A percentile compares a stretch with the other conserved stretches of the same genome.
Conservation (phyloP, 108 stramenopile species). For the Conticribra weissflogii region DNA sequence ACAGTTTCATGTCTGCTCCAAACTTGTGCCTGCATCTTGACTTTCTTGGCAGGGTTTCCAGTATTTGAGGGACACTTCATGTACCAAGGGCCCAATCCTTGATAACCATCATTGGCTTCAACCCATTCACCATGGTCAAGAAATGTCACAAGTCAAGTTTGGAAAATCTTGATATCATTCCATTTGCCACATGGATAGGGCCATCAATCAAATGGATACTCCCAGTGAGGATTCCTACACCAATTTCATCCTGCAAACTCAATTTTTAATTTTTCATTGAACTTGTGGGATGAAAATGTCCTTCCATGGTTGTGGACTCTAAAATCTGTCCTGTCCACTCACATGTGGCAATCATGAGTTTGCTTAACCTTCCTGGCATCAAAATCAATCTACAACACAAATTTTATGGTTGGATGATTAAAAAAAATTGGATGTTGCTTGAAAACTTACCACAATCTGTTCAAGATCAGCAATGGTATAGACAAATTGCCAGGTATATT, state of each 20-base stretch:
- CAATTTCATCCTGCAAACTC: slow-evolving; percentile 36
- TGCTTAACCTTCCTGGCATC: slow-evolving; percentile 10
- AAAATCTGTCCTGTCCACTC: slow-evolving; percentile 14
- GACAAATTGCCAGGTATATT: too few species aligned
- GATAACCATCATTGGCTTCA: slow-evolving; percentile 31
- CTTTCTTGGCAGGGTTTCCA: neutral
- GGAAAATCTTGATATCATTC: slow-evolving; percentile 35
- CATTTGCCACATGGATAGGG: slow-evolving; percentile 22
- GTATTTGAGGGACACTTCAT: too few species aligned
- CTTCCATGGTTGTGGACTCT: neutral
- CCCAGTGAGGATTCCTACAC: slow-evolving; percentile 31
- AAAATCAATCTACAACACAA: too few species aligned
- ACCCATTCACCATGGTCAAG: slow-evolving; percentile 29
- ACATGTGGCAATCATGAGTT: too few species aligned
- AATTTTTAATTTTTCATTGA: slow-evolving; percentile 32
- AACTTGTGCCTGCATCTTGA: slow-evolving; percentile 12
- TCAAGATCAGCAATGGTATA: too few species aligned
- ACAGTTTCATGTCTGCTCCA: slow-evolving; percentile 46
- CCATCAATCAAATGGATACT: slow-evolving; percentile 44
- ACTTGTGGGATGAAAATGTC: too few species aligned
- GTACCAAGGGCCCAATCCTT: slow-evolving; percentile 13
- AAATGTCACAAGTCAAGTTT: neutral
- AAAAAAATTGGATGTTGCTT: too few species aligned
- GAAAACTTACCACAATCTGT: too few species aligned
- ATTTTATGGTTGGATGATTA: too few species aligned